Evolutionary conservation across 2,329 filamentous ascomycete species (phyloP).

Genomic region (Colletotrichum trifolii): DNA sequence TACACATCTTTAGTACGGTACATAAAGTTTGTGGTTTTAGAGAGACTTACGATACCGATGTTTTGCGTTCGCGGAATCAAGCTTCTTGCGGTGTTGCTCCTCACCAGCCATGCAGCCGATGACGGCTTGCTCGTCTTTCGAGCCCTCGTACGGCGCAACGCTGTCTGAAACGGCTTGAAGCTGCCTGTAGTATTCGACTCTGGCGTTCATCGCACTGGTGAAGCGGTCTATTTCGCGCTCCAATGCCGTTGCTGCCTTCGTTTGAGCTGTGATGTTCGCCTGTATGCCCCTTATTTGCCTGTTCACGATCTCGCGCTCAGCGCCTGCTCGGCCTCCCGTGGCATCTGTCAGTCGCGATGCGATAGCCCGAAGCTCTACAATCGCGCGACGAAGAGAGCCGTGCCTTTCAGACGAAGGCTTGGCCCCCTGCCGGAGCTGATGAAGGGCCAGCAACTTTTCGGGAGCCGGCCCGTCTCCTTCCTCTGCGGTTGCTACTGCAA

Average conservation of each 20-base stretch:
- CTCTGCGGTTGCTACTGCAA: constrained; percentile 69
- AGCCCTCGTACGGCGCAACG: constrained; percentile 78
- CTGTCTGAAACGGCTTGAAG: constrained; percentile 92
- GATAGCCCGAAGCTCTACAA: constrained; percentile 77
- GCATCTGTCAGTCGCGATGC: constrained; percentile 68
- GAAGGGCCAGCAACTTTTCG: constrained; percentile 65
- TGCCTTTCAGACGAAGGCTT: constrained; percentile 59
- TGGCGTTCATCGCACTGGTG: constrained; percentile 81
- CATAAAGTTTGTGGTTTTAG: neutral
- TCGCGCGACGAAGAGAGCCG: constrained; percentile 75
- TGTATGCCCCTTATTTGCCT: constrained; percentile 72
- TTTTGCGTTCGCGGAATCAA: constrained; percentile 76
- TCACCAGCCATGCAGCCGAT: constrained; percentile 58
- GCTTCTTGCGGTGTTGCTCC: constrained; percentile 62
- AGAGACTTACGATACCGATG: constrained; percentile 72
- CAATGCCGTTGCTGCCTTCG: constrained; percentile 58
- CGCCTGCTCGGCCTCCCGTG: constrained; percentile 42
- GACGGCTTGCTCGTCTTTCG: constrained; percentile 63
- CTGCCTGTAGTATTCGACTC: constrained; percentile 90
- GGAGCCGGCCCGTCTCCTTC: constrained; percentile 78
- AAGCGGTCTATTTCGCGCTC: constrained; percentile 83
- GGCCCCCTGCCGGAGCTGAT: constrained; percentile 57
- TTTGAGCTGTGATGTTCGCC: constrained; percentile 61
- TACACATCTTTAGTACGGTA: constrained; percentile 39
- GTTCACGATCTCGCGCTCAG: constrained; percentile 74